These are phyloP conservation scores for Beauveria asiatica DNA, from an alignment of 2,329 filamentous ascomycete genomes.

Conservation along the genomic window DNA sequence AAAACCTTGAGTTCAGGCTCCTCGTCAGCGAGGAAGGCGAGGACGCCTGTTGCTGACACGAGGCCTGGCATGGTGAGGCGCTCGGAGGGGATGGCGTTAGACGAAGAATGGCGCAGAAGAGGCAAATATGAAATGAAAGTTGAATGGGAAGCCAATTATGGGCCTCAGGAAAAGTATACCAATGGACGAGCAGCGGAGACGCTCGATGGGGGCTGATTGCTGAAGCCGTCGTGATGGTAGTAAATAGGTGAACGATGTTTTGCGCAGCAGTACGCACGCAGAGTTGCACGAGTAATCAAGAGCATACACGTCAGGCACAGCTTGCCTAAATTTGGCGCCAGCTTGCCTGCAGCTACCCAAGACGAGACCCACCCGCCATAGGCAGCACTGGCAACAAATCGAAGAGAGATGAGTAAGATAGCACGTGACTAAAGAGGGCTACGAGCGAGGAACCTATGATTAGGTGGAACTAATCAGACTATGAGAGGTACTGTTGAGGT, in stretches of 20 bases:
- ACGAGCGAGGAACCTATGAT: neutral
- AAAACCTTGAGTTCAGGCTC: conserved; percentile 92
- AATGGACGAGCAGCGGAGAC: conserved; percentile 8
- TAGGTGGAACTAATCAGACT: neutral
- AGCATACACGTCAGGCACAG: conserved; percentile 35
- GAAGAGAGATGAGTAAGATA: neutral
- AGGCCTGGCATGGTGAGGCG: conserved; percentile 70
- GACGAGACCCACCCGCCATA: neutral
- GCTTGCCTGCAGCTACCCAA: neutral
- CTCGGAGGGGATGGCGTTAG: neutral
- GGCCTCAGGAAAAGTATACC: neutral
- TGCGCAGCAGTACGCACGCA: conserved; percentile 15
- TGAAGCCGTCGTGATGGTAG: conserved; percentile 11
- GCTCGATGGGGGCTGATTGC: conserved; percentile 8
- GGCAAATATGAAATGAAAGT: neutral
- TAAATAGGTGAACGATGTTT: conserved; percentile 22
- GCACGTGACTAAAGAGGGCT: neutral
- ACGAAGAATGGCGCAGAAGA: neutral
- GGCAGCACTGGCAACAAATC: neutral
- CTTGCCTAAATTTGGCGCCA: conserved; percentile 23
- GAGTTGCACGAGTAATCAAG: conserved; percentile 18
- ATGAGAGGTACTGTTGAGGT: neutral
- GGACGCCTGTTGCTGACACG: conserved; percentile 85
- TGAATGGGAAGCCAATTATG: neutral
- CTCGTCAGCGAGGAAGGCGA: conserved; percentile 92